Conservation (phyloP, 805 yeast genomes). For the Helenozyma baotianmanensis region DNA sequence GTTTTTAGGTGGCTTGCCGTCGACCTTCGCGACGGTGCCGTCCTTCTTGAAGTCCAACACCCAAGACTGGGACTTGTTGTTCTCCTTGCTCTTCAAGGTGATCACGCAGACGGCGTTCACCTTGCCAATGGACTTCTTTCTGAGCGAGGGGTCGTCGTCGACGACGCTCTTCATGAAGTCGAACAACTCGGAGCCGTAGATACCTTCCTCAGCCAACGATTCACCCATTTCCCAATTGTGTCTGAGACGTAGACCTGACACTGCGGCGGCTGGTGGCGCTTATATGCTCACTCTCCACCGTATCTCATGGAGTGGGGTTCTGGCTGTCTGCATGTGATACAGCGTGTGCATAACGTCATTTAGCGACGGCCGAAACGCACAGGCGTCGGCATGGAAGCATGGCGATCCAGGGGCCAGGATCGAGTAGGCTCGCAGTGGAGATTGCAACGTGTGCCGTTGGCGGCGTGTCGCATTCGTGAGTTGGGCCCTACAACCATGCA, state of each 20-base stretch:
- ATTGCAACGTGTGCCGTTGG: too few species aligned
- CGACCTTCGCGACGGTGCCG: slow-evolving; percentile 43
- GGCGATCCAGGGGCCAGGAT: too few species aligned
- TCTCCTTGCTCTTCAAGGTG: slow-evolving; percentile 51
- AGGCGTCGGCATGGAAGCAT: too few species aligned
- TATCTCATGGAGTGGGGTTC: too few species aligned
- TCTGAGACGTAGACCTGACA: neutral
- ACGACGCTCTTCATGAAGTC: slow-evolving; percentile 21
- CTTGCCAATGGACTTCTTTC: slow-evolving; percentile 15
- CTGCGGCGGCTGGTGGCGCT: too few species aligned
- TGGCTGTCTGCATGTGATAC: too few species aligned
- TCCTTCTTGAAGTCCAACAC: slow-evolving; percentile 58
- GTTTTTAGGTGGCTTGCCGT: slow-evolving; percentile 34
- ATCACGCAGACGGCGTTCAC: slow-evolving; percentile 12
- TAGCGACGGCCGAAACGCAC: too few species aligned
- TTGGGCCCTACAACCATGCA: too few species aligned
- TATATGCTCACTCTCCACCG: too few species aligned
- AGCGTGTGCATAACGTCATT: too few species aligned
- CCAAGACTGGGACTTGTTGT: slow-evolving; percentile 58
- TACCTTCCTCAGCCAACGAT: slow-evolving; percentile 20
- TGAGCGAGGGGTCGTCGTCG: slow-evolving; percentile 18
- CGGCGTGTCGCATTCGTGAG: too few species aligned
- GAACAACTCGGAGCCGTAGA: slow-evolving; percentile 16
- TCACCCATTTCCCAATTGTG: slow-evolving; percentile 1
- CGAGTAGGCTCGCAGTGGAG: too few species aligned